phyloP scores from a whole-genome alignment of 768 basidiomycete genomes.

The Megacollybia marginata region DNA sequence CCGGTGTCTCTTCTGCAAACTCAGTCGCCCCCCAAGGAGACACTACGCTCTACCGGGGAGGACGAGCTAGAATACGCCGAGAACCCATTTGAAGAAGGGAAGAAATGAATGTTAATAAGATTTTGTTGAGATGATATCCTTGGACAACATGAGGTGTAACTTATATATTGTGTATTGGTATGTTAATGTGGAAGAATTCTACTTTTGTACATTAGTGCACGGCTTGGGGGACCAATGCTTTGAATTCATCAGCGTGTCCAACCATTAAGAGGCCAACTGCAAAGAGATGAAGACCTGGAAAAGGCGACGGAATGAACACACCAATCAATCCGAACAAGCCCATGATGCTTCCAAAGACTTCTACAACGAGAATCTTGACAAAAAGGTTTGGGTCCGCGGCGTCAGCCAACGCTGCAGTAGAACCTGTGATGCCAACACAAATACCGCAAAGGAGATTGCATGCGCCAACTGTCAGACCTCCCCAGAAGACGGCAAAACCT shows the following conservation, averaged over 20 bases:
- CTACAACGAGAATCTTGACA: slow-evolving; percentile 94
- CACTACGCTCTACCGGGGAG: slow-evolving; percentile 21
- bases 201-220: slow-evolving; percentile 15
- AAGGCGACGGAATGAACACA: slow-evolving; percentile 28
- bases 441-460: slow-evolving; percentile 96
- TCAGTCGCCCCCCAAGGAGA: slow-evolving; percentile 14
- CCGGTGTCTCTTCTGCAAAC: slow-evolving; percentile 54
- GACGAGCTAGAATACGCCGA: slow-evolving; percentile 68
- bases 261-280: slow-evolving; percentile 57
- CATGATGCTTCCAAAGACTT: slow-evolving; percentile 88
- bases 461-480: slow-evolving; percentile 86
- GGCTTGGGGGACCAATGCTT: slow-evolving; percentile 22
- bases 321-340: slow-evolving; percentile 92
- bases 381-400: slow-evolving; percentile 93
- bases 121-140: background rate
- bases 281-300: background rate
- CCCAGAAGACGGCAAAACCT: slow-evolving; percentile 97
- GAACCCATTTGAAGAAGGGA: slow-evolving; percentile 66
- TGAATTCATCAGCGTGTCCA: slow-evolving; percentile 36
- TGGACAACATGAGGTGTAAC: background rate
- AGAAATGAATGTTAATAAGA: slow-evolving; percentile 3
- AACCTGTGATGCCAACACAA: slow-evolving; percentile 90
- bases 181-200: too few species aligned
- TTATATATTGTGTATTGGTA: too few species aligned
- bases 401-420: slow-evolving; percentile 91